Evolutionary conservation across 2,329 filamentous ascomycete species (phyloP), one percentile per base, ranked within the genome.

Genomic region (Beauveria brongniartii): DNA sequence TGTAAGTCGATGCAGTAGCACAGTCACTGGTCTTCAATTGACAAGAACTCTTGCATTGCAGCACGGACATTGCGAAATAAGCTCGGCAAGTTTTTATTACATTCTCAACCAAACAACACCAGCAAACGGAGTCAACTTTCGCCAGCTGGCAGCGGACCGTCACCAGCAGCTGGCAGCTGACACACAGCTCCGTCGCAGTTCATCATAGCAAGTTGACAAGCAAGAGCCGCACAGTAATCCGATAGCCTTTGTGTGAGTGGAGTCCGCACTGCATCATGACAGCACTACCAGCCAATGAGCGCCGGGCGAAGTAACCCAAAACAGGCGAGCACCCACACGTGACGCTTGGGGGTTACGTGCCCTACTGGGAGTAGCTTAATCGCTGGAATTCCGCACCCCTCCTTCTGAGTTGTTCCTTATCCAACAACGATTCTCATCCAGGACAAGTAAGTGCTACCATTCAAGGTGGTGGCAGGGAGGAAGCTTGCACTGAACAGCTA

Each of bases 351-450:
- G 72, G 72, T 66, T 74, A 68, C 67, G 64, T 73, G 71, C 73
- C 72, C 72, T 74, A 74, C 68, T 59, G 65, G 53, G 62, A 65
- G 63, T 70, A 68, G 67, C 69, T 70, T 70, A 72, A 69, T 61
- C 63, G 67, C 64, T 50, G 26, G 59, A 65, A 67, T 65, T 69
- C 65, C 66, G 65, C 68, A 69, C 71, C 70, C 68, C 63, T 65
- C 57, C 63, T 54, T 64, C 62, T 65, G 63, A 66, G 65, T 71
- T 75, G 69, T 73, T 73, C 72, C 70, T 75, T 69, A 76, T 75
- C 74, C 73, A 71, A 74, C 70, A 73, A 73, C 71, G 72, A 75
- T 72, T 77, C 75, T 78, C 76, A 77, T 77, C 74, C 67, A 69
- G 74, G 75, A 77, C 72, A 68, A 71, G 74, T 77, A 69, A 73